Conservation (phyloP, 2,329 filamentous ascomycete species). For the Microcyclosporella mali region DNA sequence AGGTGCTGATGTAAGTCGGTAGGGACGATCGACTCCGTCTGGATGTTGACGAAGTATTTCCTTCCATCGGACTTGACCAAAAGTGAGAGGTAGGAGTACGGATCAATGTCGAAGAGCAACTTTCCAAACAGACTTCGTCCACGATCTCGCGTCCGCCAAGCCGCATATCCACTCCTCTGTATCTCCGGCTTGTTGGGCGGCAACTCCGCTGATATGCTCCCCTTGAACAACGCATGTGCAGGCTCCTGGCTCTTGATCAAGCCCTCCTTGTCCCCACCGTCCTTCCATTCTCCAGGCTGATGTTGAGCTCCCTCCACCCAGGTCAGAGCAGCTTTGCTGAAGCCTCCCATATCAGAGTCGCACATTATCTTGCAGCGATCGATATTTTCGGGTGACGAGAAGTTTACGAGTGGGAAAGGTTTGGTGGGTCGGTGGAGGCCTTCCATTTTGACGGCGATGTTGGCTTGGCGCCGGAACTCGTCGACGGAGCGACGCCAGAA, state of each 20-base stretch:
- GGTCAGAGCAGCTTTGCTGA: conserved; percentile 67
- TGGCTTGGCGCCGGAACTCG: conserved; percentile 52
- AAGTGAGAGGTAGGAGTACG: conserved; percentile 79
- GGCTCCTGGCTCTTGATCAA: conserved; percentile 36
- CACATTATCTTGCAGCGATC: conserved; percentile 67
- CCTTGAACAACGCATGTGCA: conserved; percentile 75
- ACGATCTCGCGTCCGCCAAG: conserved; percentile 76
- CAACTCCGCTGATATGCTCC: conserved; percentile 78
- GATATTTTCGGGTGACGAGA: conserved; percentile 45
- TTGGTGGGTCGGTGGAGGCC: conserved; percentile 59
- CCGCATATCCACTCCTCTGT: conserved; percentile 78
- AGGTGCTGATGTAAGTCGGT: conserved; percentile 96
- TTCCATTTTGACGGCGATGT: conserved; percentile 60
- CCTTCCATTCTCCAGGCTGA: conserved; percentile 8
- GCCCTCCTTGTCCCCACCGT: conserved; percentile 12
- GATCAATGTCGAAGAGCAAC: conserved; percentile 80
- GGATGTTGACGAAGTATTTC: conserved; percentile 90
- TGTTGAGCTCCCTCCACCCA: conserved; percentile 36
- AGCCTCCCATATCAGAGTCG: conserved; percentile 78
- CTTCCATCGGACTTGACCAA: conserved; percentile 85
- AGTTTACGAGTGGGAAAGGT: conserved; percentile 60
- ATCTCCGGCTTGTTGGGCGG: conserved; percentile 68
- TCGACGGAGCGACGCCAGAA: conserved; percentile 55
- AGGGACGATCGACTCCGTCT: conserved; percentile 87
- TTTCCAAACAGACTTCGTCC: conserved; percentile 77